Evolutionary conservation across 2,329 filamentous ascomycete genomes (phyloP).

Genomic region (Cladosporium cucumerinum): DNA sequence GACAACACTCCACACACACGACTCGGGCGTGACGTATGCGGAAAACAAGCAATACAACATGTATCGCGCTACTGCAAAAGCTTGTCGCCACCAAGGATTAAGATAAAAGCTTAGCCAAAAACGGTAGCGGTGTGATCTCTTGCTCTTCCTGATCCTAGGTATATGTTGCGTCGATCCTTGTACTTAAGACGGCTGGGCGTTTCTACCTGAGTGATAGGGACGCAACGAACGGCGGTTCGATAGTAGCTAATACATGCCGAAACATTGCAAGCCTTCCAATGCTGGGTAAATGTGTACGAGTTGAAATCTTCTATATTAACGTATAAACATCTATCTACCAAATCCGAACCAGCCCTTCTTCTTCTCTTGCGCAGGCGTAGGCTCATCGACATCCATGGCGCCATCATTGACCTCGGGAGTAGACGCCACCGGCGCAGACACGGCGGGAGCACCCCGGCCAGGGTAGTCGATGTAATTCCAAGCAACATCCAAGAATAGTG

Average conservation of each 20-base stretch:
- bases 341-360: slow-evolving; percentile 53
- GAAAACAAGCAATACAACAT: neutral
- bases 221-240: too few species aligned
- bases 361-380: slow-evolving; percentile 35
- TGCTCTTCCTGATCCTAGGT: too few species aligned
- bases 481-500: slow-evolving; percentile 90
- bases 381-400: slow-evolving; percentile 21
- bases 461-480: slow-evolving; percentile 98
- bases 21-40: neutral
- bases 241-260: too few species aligned
- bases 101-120: neutral
- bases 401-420: slow-evolving; percentile 25
- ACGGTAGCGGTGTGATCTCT: neutral
- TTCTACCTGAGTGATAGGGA: too few species aligned
- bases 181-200: too few species aligned
- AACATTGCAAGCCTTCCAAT: neutral
- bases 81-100: neutral
- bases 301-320: neutral
- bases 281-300: neutral
- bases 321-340: slow-evolving; percentile 36
- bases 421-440: slow-evolving; percentile 23
- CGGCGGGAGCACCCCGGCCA: slow-evolving; percentile 44
- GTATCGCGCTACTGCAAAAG: neutral
- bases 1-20: neutral
- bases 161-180: too few species aligned